Percentiles rank a stretch among this genome's conserved stretches.
Evolutionary conservation across 1,139 yeast genomes (phyloP).

Genomic region (Pichia sp.): DNA sequence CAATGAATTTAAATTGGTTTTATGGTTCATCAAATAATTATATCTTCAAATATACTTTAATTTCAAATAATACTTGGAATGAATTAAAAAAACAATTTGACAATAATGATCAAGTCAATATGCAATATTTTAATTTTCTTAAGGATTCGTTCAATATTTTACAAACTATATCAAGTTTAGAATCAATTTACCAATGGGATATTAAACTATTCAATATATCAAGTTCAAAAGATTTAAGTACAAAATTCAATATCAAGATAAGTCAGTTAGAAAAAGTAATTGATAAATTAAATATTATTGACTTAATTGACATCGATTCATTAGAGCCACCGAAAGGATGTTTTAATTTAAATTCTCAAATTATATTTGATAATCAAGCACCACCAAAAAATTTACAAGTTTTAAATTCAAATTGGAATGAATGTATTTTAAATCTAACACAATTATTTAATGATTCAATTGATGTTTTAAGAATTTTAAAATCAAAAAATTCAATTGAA

Average conservation of each 20-base stretch:
- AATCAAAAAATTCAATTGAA: slow-evolving; percentile 32
- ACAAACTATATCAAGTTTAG: slow-evolving; percentile 8
- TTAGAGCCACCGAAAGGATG: slow-evolving; percentile 36
- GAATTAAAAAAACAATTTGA: slow-evolving; percentile 11
- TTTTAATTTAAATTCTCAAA: slow-evolving; percentile 47
- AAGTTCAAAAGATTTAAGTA: neutral
- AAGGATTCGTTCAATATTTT: slow-evolving; percentile 11
- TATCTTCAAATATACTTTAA: slow-evolving; percentile 4
- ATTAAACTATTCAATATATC: slow-evolving; percentile 7
- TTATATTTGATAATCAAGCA: slow-evolving; percentile 49
- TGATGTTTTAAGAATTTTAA: slow-evolving; percentile 27
- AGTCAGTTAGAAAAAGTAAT: slow-evolving; percentile 3
- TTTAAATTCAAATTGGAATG: slow-evolving; percentile 28
- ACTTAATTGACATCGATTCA: slow-evolving; percentile 3
- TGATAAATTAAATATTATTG: slow-evolving; percentile 3
- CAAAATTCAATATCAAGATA: slow-evolving; percentile 2
- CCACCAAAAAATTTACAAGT: slow-evolving; percentile 34
- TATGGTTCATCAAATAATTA: slow-evolving; percentile 8
- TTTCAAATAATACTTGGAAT: slow-evolving; percentile 6
- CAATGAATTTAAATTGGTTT: slow-evolving; percentile 41
- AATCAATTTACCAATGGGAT: slow-evolving; percentile 8
- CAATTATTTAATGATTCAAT: slow-evolving; percentile 35
- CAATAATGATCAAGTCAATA: neutral
- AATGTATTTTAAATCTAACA: slow-evolving; percentile 31
- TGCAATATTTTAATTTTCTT: slow-evolving; percentile 6